phyloP scores from a whole-genome alignment of 805 yeast species.

The Brettanomyces anomalus region DNA sequence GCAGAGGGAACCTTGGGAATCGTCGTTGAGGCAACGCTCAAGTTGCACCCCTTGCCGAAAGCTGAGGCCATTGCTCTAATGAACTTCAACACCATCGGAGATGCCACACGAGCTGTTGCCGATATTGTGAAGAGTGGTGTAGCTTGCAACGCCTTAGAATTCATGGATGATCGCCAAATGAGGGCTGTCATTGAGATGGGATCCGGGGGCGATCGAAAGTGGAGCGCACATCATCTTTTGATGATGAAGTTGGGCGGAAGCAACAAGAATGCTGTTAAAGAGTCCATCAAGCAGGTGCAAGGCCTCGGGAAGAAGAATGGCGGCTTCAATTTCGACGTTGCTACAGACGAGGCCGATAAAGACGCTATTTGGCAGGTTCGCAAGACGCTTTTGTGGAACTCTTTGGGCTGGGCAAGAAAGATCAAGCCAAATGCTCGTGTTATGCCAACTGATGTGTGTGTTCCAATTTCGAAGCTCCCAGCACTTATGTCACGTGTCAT shows the following conservation, averaged over 20 bases:
- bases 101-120: slow-evolving; percentile 65
- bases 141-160: slow-evolving; percentile 65
- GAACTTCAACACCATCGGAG: slow-evolving; percentile 55
- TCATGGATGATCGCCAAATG: slow-evolving; percentile 69
- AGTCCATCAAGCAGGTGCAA: slow-evolving; percentile 37
- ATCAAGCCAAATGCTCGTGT: slow-evolving; percentile 34
- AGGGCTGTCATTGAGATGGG: slow-evolving; percentile 45
- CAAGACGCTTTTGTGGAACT: slow-evolving; percentile 59
- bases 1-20: slow-evolving; percentile 76
- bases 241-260: slow-evolving; percentile 56
- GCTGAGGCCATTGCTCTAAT: slow-evolving; percentile 62
- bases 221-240: slow-evolving; percentile 29
- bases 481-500: slow-evolving; percentile 54
- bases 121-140: slow-evolving; percentile 54
- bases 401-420: slow-evolving; percentile 54
- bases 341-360: slow-evolving; percentile 52
- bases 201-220: slow-evolving; percentile 24
- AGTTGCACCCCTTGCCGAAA: slow-evolving; percentile 55
- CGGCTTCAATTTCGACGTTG: slow-evolving; percentile 51
- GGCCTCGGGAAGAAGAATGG: slow-evolving; percentile 43
- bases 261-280: slow-evolving; percentile 29
- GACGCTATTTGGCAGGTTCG: slow-evolving; percentile 70
- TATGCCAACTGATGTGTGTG: slow-evolving; percentile 80
- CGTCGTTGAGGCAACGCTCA: slow-evolving; percentile 68
- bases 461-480: slow-evolving; percentile 63